Evolutionary conservation across 768 basidiomycete species (phyloP).

Genomic region (Tephrocybe sp.): DNA sequence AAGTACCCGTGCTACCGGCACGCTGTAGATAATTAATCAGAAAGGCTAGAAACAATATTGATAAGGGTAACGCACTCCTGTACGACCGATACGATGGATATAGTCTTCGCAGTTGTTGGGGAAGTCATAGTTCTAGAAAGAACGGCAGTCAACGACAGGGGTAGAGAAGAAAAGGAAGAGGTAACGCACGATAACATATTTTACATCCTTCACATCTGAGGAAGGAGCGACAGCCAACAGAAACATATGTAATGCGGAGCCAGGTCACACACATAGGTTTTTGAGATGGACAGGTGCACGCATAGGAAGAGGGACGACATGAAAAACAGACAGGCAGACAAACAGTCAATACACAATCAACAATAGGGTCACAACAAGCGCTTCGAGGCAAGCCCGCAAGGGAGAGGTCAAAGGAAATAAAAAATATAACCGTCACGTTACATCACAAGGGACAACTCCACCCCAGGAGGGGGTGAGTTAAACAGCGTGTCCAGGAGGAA

Average conservation of each 20-base stretch:
- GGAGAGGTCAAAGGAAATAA: constrained; percentile 17
- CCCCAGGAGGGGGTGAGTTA: constrained; percentile 33
- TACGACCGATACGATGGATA: constrained; percentile 98
- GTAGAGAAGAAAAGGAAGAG: constrained; percentile 5
- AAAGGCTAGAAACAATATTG: neutral
- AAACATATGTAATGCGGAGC: constrained; percentile 34
- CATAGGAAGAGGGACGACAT: constrained; percentile 23
- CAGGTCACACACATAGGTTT: constrained; percentile 30
- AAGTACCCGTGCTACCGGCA: constrained; percentile 88
- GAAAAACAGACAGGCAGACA: constrained; percentile 34
- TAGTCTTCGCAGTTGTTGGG: constrained; percentile 98
- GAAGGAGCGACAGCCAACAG: constrained; percentile 29
- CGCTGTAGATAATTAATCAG: constrained; percentile 47
- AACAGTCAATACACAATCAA: constrained; percentile 46
- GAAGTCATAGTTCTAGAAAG: constrained; percentile 87
- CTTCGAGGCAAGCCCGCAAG: constrained; percentile 33
- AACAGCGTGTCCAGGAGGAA: constrained; percentile 47
- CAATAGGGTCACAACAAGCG: constrained; percentile 44
- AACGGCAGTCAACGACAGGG: constrained; percentile 11
- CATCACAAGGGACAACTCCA: constrained; percentile 35
- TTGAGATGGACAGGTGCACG: constrained; percentile 21
- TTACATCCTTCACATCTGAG: constrained; percentile 98
- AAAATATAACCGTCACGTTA: constrained; percentile 20
- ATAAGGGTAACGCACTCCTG: constrained; percentile 61
- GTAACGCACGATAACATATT: constrained; percentile 86